Percentiles rank a stretch among this genome's conserved stretches.
phyloP scores from a whole-genome alignment of 1,284 basidiomycete genomes.

The Peniophora sp. region DNA sequence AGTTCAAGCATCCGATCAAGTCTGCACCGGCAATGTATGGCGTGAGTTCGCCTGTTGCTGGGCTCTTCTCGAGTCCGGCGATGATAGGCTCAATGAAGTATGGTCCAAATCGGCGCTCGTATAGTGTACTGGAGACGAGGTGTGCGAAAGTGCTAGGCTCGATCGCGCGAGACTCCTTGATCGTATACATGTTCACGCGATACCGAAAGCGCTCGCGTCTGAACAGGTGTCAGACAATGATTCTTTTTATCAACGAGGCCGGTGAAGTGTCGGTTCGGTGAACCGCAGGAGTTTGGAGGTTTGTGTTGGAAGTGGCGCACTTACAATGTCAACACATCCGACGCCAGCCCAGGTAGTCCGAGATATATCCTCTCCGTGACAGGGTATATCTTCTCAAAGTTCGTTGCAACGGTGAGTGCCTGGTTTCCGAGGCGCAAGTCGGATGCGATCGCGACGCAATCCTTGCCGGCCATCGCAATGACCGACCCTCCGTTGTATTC shows the following conservation, averaged over 20 bases:
- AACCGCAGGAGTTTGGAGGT: too few species aligned
- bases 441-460: constrained; percentile 97
- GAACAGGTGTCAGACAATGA: background rate
- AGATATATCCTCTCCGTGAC: constrained; percentile 91
- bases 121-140: constrained; percentile 94
- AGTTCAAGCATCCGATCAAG: constrained; percentile 93
- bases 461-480: constrained; percentile 98
- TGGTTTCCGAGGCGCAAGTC: constrained; percentile 92
- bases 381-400: constrained; percentile 96
- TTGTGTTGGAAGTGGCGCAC: constrained; percentile 20
- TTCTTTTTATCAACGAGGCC: too few species aligned
- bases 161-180: constrained; percentile 98
- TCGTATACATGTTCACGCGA: constrained; percentile 98
- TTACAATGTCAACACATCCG: constrained; percentile 89
- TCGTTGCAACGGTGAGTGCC: constrained; percentile 80
- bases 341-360: constrained; percentile 89
- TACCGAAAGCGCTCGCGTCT: constrained; percentile 88
- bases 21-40: constrained; percentile 97
- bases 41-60: constrained; percentile 58
- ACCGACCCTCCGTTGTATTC: constrained; percentile 94
- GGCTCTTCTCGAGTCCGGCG: constrained; percentile 79
- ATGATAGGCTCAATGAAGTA: constrained; percentile 98
- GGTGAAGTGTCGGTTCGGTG: too few species aligned
- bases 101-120: constrained; percentile 93
- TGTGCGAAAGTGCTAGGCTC: constrained; percentile 95